Conservation (phyloP, 306 rosid genomes). For the Cucumis cinereus region DNA sequence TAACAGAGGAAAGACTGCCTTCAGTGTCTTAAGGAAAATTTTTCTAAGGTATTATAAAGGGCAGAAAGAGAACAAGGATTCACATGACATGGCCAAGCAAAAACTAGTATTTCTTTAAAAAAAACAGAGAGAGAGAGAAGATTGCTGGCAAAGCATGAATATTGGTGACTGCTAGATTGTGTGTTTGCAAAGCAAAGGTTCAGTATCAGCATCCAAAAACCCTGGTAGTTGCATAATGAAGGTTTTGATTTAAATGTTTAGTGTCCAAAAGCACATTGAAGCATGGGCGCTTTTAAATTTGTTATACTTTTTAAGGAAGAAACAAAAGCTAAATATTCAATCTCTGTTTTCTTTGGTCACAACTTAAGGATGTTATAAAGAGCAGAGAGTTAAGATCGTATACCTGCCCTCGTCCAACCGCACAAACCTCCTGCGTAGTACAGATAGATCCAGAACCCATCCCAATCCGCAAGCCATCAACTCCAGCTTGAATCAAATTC, state of each 20-base stretch:
- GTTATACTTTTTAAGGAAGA: too few species aligned
- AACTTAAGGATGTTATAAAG: background rate
- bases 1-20: background rate
- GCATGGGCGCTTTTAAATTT: too few species aligned
- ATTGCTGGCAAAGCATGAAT: background rate
- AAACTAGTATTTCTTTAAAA: background rate
- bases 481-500: slow-evolving; percentile 80
- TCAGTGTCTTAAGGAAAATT: background rate
- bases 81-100: background rate
- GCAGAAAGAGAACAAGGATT: background rate
- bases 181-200: background rate
- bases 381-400: background rate
- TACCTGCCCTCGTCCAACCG: slow-evolving; percentile 97
- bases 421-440: slow-evolving; percentile 94
- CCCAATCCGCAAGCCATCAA: slow-evolving; percentile 79
- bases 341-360: too few species aligned
- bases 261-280: background rate
- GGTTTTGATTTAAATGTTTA: background rate
- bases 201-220: background rate
- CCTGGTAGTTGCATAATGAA: background rate
- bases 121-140: too few species aligned
- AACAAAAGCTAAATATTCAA: too few species aligned
- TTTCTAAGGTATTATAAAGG: background rate
- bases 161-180: background rate
- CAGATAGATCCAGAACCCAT: slow-evolving; percentile 99